Evolutionary conservation across 768 basidiomycete genomes (phyloP).

Genomic region (Macrolepiota dolichaula): DNA sequence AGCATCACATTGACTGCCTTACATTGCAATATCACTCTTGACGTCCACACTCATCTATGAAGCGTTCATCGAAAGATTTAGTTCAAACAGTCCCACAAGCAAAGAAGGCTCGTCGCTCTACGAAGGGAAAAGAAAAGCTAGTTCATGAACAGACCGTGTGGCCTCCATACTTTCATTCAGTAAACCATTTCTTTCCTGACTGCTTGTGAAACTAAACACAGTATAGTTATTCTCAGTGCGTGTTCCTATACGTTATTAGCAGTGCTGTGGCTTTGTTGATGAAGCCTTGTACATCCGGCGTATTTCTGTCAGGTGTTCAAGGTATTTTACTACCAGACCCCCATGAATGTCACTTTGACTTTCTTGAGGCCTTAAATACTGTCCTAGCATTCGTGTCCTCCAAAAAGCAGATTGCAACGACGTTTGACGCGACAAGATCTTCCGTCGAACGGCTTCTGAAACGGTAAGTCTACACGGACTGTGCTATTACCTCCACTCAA

Average conservation of each 20-base stretch:
- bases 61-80: background rate
- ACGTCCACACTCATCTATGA: background rate
- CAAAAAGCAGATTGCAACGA: conserved; percentile 74
- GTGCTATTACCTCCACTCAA: background rate
- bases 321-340: conserved; percentile 31
- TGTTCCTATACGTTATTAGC: background rate
- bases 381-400: conserved; percentile 86
- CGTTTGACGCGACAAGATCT: conserved; percentile 68
- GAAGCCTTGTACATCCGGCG: background rate
- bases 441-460: conserved; percentile 83
- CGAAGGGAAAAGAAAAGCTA: background rate
- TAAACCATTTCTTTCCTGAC: conserved; percentile 26
- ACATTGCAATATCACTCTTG: background rate
- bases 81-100: background rate
- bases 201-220: background rate
- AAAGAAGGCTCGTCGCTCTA: conserved; percentile 1
- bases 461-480: conserved; percentile 40
- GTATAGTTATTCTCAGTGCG: conserved; percentile 6
- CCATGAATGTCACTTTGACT: background rate
- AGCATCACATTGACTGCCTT: background rate
- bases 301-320: conserved; percentile 49
- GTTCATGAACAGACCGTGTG: conserved; percentile 28
- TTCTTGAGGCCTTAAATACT: conserved; percentile 74
- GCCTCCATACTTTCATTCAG: conserved; percentile 63
- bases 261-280: background rate